Percentiles rank a stretch among this genome's conserved stretches.
Evolutionary conservation across 169 alveolate species (phyloP).

Genomic region (Plasmodium cynomolgi): DNA sequence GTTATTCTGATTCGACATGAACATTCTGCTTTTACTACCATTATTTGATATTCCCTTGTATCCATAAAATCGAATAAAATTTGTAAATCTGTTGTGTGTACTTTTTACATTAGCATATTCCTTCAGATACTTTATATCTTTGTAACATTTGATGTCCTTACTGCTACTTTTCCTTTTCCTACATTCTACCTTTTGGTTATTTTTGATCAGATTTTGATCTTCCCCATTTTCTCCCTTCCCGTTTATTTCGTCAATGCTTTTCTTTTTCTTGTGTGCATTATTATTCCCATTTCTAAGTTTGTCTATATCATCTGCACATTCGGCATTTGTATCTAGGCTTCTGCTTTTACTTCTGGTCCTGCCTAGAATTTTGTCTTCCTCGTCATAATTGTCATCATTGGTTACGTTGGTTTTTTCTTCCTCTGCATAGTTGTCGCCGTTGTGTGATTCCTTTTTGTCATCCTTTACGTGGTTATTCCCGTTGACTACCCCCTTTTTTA

Average conservation of each 20-base stretch:
- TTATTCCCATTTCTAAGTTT: not conserved
- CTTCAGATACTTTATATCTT: constrained; percentile 8
- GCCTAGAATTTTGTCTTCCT: not conserved
- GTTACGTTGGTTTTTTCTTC: not conserved
- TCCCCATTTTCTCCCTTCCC: not conserved
- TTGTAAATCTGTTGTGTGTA: not conserved
- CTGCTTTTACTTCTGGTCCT: not conserved
- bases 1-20: not conserved
- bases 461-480: not conserved
- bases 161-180: not conserved
- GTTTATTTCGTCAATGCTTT: not conserved
- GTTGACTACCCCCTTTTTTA: not conserved
- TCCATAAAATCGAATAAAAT: constrained; percentile 13
- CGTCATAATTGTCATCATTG: not conserved
- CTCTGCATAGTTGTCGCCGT: not conserved
- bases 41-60: not conserved
- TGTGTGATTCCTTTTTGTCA: not conserved
- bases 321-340: not conserved
- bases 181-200: constrained; percentile 13
- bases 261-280: not conserved
- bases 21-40: not conserved
- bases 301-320: not conserved
- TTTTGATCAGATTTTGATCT: constrained; percentile 5
- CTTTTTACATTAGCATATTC: not conserved
- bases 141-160: constrained; percentile 35